A percentile compares a stretch with the other conserved stretches of the same genome.
These are phyloP conservation scores for Cercophora scortea DNA, from an alignment of 495 filamentous ascomycete species.

Conservation along the genomic window DNA sequence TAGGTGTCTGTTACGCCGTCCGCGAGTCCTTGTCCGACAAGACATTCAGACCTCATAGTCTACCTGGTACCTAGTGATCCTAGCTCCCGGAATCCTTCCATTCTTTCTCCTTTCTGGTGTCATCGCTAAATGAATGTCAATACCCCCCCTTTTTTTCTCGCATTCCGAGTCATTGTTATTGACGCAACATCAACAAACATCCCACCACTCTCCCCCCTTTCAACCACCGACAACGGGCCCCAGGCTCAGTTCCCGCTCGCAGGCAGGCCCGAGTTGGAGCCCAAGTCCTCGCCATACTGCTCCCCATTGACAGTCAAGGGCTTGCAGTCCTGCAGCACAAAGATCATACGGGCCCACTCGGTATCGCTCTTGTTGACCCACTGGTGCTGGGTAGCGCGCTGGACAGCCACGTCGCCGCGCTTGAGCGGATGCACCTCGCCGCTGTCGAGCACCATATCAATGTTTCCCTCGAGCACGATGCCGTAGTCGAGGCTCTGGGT, in stretches of 20 bases:
- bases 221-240: too few species aligned
- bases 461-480: conserved; percentile 64
- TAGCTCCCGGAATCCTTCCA: too few species aligned
- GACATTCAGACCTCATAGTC: too few species aligned
- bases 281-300: conserved; percentile 40
- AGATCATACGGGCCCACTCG: conserved; percentile 52
- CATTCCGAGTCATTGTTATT: too few species aligned
- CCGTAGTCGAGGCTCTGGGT: conserved; percentile 71
- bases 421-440: conserved; percentile 48
- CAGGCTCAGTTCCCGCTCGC: conserved; percentile 31
- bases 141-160: too few species aligned
- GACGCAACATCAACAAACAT: too few species aligned
- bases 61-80: too few species aligned
- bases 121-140: too few species aligned
- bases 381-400: conserved; percentile 61
- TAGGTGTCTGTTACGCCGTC: too few species aligned
- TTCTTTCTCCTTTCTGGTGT: too few species aligned
- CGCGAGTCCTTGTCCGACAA: too few species aligned
- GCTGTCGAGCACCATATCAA: conserved; percentile 56
- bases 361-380: conserved; percentile 52
- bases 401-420: conserved; percentile 55
- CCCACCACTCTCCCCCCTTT: too few species aligned
- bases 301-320: conserved; percentile 33
- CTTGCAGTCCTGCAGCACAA: conserved; percentile 47
- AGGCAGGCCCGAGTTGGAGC: conserved; percentile 22